These are phyloP conservation scores for Akanthomyces uredinophilus DNA, from an alignment of 2,329 filamentous ascomycete species.

Conservation along the genomic window DNA sequence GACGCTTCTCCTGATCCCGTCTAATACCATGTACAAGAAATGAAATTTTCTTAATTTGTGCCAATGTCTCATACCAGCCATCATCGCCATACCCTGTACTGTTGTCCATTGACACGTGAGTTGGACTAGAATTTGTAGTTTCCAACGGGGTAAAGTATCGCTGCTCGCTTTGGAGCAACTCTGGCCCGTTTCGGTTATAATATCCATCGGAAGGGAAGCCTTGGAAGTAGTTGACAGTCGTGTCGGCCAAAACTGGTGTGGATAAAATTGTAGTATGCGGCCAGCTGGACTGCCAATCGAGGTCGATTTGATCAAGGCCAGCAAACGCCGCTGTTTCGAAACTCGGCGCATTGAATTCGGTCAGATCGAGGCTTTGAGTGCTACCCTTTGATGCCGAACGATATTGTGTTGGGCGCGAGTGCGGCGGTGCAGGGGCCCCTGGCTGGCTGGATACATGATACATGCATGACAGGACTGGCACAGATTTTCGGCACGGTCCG, in stretches of 20 bases:
- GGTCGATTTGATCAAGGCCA: neutral
- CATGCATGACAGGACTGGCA: slow-evolving; percentile 15
- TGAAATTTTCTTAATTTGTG: neutral
- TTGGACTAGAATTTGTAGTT: neutral
- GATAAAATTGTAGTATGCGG: neutral
- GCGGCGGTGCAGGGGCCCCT: neutral
- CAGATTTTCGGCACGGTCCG: slow-evolving; percentile 18
- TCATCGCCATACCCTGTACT: neutral
- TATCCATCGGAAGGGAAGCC: neutral
- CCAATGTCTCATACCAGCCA: neutral
- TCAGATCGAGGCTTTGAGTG: neutral
- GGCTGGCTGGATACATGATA: slow-evolving; percentile 13
- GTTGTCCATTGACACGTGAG: no score
- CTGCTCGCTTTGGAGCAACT: no score
- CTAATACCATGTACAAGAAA: neutral
- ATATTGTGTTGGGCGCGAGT: neutral
- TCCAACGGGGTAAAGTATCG: neutral
- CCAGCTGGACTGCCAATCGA: neutral
- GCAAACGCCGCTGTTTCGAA: neutral
- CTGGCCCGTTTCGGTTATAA: neutral
- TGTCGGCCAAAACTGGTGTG: neutral
- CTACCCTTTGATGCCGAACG: neutral
- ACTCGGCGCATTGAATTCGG: neutral
- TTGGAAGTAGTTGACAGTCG: neutral
- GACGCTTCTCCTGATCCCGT: no score